Evolutionary conservation across 2,329 filamentous ascomycete species (phyloP).

Genomic region (Monosporascus ibericus): DNA sequence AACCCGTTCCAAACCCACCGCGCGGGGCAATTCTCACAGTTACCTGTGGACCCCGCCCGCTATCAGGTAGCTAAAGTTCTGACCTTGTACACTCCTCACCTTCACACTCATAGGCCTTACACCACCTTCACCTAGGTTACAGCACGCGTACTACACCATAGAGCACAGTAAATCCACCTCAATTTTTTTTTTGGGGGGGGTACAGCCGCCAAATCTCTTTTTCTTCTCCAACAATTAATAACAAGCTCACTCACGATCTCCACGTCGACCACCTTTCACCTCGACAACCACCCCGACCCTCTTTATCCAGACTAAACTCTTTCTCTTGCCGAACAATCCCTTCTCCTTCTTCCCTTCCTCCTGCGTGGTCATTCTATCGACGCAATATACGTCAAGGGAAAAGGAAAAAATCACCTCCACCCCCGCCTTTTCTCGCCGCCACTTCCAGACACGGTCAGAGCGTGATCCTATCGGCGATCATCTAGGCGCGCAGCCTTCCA

Average conservation of each 20-base stretch:
- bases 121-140: no score
- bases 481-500: conserved; percentile 13
- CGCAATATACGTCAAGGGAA: not conserved
- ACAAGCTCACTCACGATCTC: not conserved
- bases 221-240: not conserved
- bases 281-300: not conserved
- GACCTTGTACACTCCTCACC: no score
- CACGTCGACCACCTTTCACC: not conserved
- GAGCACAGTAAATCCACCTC: no score
- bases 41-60: no score
- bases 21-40: not conserved
- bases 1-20: not conserved
- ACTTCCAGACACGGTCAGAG: conserved; percentile 3
- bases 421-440: conserved; percentile 3
- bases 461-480: not conserved
- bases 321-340: not conserved
- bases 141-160: not conserved
- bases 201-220: not conserved
- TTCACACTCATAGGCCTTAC: no score
- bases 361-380: not conserved
- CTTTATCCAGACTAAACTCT: not conserved
- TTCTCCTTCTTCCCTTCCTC: not conserved
- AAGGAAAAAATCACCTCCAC: not conserved
- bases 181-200: not conserved
- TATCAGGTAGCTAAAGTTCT: no score